Conservation (phyloP, 208 protist species). For the Trypanosoma mega region DNA sequence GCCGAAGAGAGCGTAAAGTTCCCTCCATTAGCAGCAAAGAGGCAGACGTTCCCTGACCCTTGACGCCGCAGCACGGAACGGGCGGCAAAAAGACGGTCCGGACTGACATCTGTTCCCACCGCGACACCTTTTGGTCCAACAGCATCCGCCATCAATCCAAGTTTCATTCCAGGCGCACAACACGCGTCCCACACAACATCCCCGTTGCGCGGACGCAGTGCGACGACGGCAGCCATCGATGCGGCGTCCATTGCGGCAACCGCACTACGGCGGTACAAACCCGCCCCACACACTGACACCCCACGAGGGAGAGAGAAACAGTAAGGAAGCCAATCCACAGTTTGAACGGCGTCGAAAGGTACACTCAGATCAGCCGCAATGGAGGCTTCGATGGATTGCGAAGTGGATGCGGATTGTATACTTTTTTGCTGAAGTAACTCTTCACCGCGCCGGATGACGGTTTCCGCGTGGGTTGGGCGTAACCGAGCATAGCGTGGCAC, state of each 20-base stretch:
- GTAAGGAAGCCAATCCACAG: constrained; percentile 58
- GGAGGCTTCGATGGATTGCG: constrained; percentile 15
- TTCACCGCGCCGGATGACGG: background rate
- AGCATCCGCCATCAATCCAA: constrained; percentile 61
- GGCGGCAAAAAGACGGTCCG: constrained; percentile 54
- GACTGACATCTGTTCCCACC: constrained; percentile 71
- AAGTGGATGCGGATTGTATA: background rate
- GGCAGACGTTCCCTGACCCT: constrained; percentile 23
- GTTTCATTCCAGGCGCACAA: constrained; percentile 88
- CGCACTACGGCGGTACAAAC: constrained; percentile 36
- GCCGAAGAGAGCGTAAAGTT: constrained; percentile 18
- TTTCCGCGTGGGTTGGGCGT: constrained; percentile 25
- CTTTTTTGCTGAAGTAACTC: no score
- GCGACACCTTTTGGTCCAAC: constrained; percentile 41
- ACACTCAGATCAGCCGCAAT: constrained; percentile 33
- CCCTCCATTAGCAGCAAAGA: constrained; percentile 58
- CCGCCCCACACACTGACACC: constrained; percentile 25
- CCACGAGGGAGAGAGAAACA: constrained; percentile 50
- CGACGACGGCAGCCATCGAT: constrained; percentile 79
- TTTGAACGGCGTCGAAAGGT: constrained; percentile 19
- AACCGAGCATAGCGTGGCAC: constrained; percentile 61
- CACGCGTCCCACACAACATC: constrained; percentile 85
- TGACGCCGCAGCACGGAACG: constrained; percentile 52
- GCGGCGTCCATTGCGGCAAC: constrained; percentile 85
- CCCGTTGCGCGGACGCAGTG: constrained; percentile 47